These are phyloP conservation scores for Emmonsiellopsis sp. DNA, from an alignment of 2,329 filamentous ascomycete species.

Conservation along the genomic window DNA sequence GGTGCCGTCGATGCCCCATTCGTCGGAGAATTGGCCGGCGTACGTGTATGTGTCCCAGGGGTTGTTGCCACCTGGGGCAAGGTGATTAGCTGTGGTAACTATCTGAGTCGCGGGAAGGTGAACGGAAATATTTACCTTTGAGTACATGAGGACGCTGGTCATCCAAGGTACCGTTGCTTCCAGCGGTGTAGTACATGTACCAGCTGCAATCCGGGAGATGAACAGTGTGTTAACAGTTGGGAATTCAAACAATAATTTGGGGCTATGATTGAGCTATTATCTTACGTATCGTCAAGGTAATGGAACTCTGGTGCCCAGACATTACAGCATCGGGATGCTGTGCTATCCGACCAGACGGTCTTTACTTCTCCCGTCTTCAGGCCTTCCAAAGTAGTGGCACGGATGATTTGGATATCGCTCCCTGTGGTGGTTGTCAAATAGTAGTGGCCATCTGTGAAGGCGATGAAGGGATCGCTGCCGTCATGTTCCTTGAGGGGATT, in stretches of 20 bases:
- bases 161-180: slow-evolving; percentile 37
- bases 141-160: slow-evolving; percentile 46
- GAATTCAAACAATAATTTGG: neutral
- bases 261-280: neutral
- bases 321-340: slow-evolving; percentile 43
- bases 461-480: slow-evolving; percentile 47
- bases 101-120: neutral
- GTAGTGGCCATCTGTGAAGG: slow-evolving; percentile 46
- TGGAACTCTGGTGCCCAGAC: slow-evolving; percentile 53
- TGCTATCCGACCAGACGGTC: slow-evolving; percentile 41
- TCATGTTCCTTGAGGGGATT: slow-evolving; percentile 45
- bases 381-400: slow-evolving; percentile 46
- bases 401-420: slow-evolving; percentile 47
- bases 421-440: slow-evolving; percentile 51
- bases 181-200: slow-evolving; percentile 52
- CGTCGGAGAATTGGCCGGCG: slow-evolving; percentile 37
- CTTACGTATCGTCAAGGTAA: slow-evolving; percentile 34
- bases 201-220: slow-evolving; percentile 19
- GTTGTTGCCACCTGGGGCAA: slow-evolving; percentile 35
- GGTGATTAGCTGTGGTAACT: neutral
- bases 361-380: slow-evolving; percentile 47
- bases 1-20: slow-evolving; percentile 48
- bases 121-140: slow-evolving; percentile 28
- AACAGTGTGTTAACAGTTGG: neutral
- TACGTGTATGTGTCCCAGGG: slow-evolving; percentile 47